Percentiles rank a stretch among this genome's conserved stretches.
Conservation (phyloP, 441 rosid species). For the Brassica hybrid region DNA sequence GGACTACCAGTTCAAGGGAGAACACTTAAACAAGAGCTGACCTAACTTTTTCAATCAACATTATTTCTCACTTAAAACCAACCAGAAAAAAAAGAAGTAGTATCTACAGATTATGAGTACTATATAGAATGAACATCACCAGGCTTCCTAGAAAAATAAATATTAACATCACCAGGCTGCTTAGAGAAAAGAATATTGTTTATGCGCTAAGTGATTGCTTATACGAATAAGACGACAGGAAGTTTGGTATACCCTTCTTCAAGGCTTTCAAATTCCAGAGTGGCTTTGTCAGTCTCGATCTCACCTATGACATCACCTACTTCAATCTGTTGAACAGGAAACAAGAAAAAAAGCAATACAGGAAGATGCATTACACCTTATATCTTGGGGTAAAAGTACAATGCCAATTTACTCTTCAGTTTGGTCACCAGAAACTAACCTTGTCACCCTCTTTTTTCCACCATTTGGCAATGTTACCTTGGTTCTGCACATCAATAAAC, state of each 20-base stretch:
- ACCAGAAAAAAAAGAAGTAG: not conserved
- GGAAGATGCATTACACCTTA: constrained; percentile 25
- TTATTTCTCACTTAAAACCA: constrained; percentile 22
- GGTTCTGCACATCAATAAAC: constrained; percentile 62
- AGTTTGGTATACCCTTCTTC: constrained; percentile 84
- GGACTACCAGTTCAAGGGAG: constrained; percentile 14
- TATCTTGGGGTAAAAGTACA: constrained; percentile 20
- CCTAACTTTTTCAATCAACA: constrained; percentile 23
- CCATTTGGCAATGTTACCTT: constrained; percentile 92
- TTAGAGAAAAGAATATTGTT: constrained; percentile 4
- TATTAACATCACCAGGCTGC: constrained; percentile 20
- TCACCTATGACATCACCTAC: constrained; percentile 95
- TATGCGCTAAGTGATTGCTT: constrained; percentile 17
- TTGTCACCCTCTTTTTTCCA: constrained; percentile 95
- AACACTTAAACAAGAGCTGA: constrained; percentile 12
- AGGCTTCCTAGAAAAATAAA: constrained; percentile 9
- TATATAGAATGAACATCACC: constrained; percentile 20
- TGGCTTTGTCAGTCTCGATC: constrained; percentile 99
- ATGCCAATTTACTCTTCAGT: constrained; percentile 29
- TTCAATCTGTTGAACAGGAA: constrained; percentile 74
- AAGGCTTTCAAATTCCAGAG: constrained; percentile 93
- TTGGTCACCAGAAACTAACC: constrained; percentile 53
- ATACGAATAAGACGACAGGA: constrained; percentile 27
- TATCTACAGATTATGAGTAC: constrained; percentile 23
- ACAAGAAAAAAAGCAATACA: constrained; percentile 27